Evolutionary conservation across 768 basidiomycete species (phyloP).

Genomic region (Tricholoma sp.): DNA sequence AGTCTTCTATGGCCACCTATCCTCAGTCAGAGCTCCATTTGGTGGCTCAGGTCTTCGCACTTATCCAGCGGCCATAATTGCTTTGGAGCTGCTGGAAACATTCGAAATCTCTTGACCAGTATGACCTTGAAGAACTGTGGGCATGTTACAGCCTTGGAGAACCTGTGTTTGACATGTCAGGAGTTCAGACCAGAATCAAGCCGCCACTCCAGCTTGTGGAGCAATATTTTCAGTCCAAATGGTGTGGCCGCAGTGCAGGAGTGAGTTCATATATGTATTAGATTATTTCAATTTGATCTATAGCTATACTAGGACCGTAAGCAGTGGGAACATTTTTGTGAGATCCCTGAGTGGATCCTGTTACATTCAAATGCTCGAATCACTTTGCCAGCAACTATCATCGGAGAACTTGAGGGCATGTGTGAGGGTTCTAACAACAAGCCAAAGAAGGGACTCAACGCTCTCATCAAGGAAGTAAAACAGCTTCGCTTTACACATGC

Average conservation of each 20-base stretch:
- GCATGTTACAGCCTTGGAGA: no score
- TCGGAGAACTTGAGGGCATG: constrained; percentile 1
- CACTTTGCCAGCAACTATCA: background rate
- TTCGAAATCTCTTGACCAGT: no score
- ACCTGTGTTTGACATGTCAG: no score
- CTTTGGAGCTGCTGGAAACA: no score
- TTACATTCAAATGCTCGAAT: background rate
- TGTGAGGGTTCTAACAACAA: background rate
- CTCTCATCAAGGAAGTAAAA: constrained; percentile 1
- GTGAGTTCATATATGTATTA: background rate
- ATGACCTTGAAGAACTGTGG: no score
- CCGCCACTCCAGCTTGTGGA: no score
- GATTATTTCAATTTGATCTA: background rate
- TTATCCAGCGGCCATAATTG: no score
- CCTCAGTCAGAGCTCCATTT: no score
- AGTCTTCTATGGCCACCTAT: no score
- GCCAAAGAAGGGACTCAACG: background rate
- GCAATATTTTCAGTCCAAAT: no score
- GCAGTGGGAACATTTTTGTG: constrained; percentile 18
- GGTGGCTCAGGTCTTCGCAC: no score
- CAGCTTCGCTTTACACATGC: background rate
- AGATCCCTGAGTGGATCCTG: constrained; percentile 19
- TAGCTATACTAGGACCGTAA: constrained; percentile 10
- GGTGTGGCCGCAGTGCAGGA: background rate
- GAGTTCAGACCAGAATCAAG: no score